Evolutionary conservation across 75 land plant species (phyloP).

Genomic region (Azolla pinnata): DNA sequence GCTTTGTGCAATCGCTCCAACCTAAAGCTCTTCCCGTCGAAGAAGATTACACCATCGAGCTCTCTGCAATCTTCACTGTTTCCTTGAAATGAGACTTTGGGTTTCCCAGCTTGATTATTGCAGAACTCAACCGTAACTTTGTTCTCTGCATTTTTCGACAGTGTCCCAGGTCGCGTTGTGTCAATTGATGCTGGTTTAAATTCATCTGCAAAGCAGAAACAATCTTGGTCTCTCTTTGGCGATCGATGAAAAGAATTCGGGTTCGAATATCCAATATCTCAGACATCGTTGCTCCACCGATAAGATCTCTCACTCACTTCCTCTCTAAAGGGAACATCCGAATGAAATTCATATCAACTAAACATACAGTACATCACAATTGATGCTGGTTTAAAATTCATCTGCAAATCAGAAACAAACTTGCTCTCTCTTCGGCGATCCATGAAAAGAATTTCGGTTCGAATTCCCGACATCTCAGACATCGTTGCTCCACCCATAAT

Average conservation of each 20-base stretch:
- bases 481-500: no score
- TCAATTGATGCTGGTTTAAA: constrained; percentile 97
- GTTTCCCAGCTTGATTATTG: constrained; percentile 76
- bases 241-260: background rate
- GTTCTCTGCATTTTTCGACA: constrained; percentile 71
- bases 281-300: no score
- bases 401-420: no score
- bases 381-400: no score
- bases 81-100: constrained; percentile 75
- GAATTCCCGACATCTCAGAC: no score
- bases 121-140: constrained; percentile 78
- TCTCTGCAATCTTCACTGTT: constrained; percentile 88
- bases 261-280: no score
- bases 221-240: background rate
- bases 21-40: constrained; percentile 70
- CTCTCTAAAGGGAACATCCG: no score
- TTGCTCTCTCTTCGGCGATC: no score
- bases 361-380: no score
- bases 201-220: constrained; percentile 50
- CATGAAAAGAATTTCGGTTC: no score
- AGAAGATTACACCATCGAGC: constrained; percentile 77
- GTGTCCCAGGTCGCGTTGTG: constrained; percentile 53
- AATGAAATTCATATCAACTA: no score
- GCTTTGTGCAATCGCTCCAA: constrained; percentile 81
- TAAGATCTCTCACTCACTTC: no score